Evolutionary conservation across 1,284 basidiomycete species (phyloP), one percentile per base, ranked within the genome.

Genomic region (Wallemia mellicola): DNA sequence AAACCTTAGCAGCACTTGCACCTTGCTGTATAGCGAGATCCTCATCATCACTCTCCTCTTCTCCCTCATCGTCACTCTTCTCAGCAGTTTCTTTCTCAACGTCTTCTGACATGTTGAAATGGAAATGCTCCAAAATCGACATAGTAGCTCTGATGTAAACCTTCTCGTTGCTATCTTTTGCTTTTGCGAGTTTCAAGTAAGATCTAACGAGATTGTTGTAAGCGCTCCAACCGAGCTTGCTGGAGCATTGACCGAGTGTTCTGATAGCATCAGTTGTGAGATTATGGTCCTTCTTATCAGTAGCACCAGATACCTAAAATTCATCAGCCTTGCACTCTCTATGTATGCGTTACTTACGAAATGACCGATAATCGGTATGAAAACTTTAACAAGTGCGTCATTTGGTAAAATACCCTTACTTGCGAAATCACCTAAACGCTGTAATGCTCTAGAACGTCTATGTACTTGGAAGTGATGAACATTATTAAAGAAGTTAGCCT

Each of bases 401-500:
- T 83, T 86, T 54, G 80, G 75, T 57, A 96, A 69, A 19, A 73
- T 72, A 1, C 79, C 79, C 60, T 79, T 76, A n/a, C 81, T 77
- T 60, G 81, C 82, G 60, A 81, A 77, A 58, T 95, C 87, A 0
- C 80, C 80, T 15, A 99, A 76, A 28, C 91, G 77, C 27, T 83
- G 79, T 30, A 98, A 74, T 0, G 94, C 92, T 63, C 94, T 76
- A 1, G 82, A 81, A 24, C 92, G 80, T 61, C 92, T 81, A 69
- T 98, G 92, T 2, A 84, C 73, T 71, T 98, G 94, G 59, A 98
- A 80, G 69, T 99, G 94, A 63, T 85, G 79, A 59, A 98, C 79
- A 70, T 99, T 98, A 73, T 82, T 82, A 76, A 99, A 96, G 72
- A 98, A 92, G 68, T 83, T 91, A 27, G 87, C 89, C 69, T 98